Evolutionary conservation across 1,284 basidiomycete species (phyloP), one percentile per base, ranked within the genome.

Genomic region (Agaricales sp.): DNA sequence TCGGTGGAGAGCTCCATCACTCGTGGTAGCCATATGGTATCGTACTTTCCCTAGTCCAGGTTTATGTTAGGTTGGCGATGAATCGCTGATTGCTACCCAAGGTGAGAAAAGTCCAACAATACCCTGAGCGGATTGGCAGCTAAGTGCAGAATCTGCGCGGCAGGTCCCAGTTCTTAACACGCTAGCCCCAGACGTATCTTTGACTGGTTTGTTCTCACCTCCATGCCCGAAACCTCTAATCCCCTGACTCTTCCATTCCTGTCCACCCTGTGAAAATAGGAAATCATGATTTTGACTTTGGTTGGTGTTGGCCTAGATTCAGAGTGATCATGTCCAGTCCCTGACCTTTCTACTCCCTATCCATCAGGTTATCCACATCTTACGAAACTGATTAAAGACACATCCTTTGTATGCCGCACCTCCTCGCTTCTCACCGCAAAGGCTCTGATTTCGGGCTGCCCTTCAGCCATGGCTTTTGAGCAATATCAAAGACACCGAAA

Each of bases 21-120:
- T 2, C 71, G 92, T 62, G 92, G 92, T 39, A 91, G 85, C 52
- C 91, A 95, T 75, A 89, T 95, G 88, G 88, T 91, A 56, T 58
- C 73, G n/a, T 30, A 35, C 3, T 11, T 26, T 19, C 35, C 26
- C n/a, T n/a, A 24, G 12, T 30, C 8, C 43, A 19, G 18, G 14
- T 8, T 53, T 55, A 51, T 50, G 62, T 45, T 49, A 49, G 16
- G 55, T 57, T 45, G 21, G 20, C 43, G 46, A 30, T n/a, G 47
- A 47, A 14, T 47, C 23, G 49, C 14, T 26, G 30, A 35, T 25
- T 20, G 43, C 43, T 22, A n/a, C 6, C 49, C 47, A 24, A 43
- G 25, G 37, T 23, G 25, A 30, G n/a, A 48, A n/a, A 41, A 3
- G 6, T 2, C 20, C 25, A 11, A 47, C 26, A 6, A 30, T 30